Evolutionary conservation across 1,139 yeast species (phyloP), one percentile per base, ranked within the genome.

Genomic region (Oligophagozyma castellii): DNA sequence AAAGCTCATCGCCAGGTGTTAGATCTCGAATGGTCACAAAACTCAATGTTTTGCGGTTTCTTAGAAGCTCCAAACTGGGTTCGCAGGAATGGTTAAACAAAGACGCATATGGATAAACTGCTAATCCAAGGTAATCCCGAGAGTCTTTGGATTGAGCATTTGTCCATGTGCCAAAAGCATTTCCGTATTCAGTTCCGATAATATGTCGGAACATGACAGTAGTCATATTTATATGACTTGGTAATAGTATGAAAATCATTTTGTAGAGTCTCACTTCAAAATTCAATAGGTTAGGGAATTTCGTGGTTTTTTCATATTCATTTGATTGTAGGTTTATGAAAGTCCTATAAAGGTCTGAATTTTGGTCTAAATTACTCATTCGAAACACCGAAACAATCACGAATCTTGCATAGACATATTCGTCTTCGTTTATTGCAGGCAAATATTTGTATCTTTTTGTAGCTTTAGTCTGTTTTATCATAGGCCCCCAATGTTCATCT

Each of bases 141-240:
- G 70, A 72, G 28, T 58, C 67, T 10, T 42, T 33, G 30, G 55
- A 40, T 38, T 59, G 46, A 27, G 46, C 42, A 1, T 51, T 44
- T 26, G 77, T 72, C 81, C 86, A 74, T 12, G 74, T 70, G 0
- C 84, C 84, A 53, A 76, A 76, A 0, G 84, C 76, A 45, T 76
- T 76, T n/a, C 79, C 76, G 21, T 74, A 65, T 37, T 73, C 78
- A 22, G 65, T 58, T 2, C 84, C 84, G 27, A 73, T 57, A 4
- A 70, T 61, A 5, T 56, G 51, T 28, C 81, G 56, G 14, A 75
- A 53, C 12, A 20, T 10, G 7, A 18, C 7, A 7, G 20, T 18
- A n/a, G n/a, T n/a, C n/a, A n/a, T n/a, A 10, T 18, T 18, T 3
- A 40, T 39, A 3, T 48, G 47, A 0, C 40, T 39, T 0, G 70